Base-by-base conservation (phyloP, 2,329 filamentous ascomycete species). In the Hypomyces rosellus region DNA sequence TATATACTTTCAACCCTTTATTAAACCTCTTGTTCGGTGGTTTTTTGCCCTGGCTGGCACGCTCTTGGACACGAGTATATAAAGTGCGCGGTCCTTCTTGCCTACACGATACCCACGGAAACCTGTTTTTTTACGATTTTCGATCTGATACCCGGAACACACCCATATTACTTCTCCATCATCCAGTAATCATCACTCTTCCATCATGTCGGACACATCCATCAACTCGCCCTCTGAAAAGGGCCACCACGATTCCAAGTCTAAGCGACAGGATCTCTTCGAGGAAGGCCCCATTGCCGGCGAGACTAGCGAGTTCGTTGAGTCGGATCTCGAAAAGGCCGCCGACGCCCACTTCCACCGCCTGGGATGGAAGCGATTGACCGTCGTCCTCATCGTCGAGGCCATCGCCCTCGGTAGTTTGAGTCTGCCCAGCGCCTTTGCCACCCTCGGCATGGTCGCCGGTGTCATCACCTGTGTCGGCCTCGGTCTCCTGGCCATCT, bases 301-400 rank as follows among this genome's bases (percentile, higher is more conserved):
- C 34, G 66, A 69, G 47, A 52, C 59, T 4, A 54, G 60, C 74
- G 42, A 84, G 70, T 51, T 59, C 49, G 61, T 64, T 46, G 65
- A 67, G 48, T 59, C 61, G 50, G 73, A 76, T 54, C 56, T 72
- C 38, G 74, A 77, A 62, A 68, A 67, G 6, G 61, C 72, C 57
- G 76, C 75, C 49, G 61, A 66, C 45, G 73, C 72, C 13, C 70
- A 76, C 49, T 80, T 80, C 61, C 66, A 76, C 54, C 72, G 74
- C 38, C 70, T 80, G 18, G 77, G 77, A 48, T 80, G 77, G 77
- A 80, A 79, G 61, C 74, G 77, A 12, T 69, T 80, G 34, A 78
- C 76, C 2, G 65, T 80, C 18, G 71, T 80, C 25, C 69, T 80
- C 53, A 77, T 80, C 53, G 77, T 80, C 58, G 76, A 79, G 63